Percentiles rank a stretch among this genome's conserved stretches.
Conservation (phyloP, 768 basidiomycete genomes). For the Termitomyces sp. region DNA sequence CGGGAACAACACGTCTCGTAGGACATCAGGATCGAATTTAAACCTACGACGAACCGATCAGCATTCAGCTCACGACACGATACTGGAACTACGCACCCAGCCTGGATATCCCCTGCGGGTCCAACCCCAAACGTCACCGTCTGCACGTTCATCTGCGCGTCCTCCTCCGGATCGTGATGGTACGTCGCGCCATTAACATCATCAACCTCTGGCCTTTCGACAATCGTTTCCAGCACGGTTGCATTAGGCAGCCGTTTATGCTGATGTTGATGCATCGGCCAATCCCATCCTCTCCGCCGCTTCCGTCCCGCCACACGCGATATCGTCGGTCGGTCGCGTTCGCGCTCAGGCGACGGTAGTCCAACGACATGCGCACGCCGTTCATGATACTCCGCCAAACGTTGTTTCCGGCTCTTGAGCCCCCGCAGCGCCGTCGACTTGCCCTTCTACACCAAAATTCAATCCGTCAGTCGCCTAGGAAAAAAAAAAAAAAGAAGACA, state of each 20-base stretch:
- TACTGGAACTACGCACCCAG: conserved; percentile 36
- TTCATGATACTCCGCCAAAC: conserved; percentile 63
- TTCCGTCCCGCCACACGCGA: conserved; percentile 38
- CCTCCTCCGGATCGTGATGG: conserved; percentile 32
- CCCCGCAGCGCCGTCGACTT: conserved; percentile 48
- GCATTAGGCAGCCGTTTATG: conserved; percentile 34
- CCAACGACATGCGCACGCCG: conserved; percentile 50
- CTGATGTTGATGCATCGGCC: conserved; percentile 22
- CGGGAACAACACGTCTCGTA: conserved; percentile 45
- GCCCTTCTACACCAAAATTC: conserved; percentile 35
- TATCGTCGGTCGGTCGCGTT: conserved; percentile 14
- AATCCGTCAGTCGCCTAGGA: not conserved
- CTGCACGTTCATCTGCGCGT: conserved; percentile 38
- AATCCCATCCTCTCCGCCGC: conserved; percentile 35
- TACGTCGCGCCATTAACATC: conserved; percentile 23
- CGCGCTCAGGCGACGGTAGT: conserved; percentile 15
- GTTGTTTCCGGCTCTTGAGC: conserved; percentile 59
- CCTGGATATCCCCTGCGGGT: conserved; percentile 30
- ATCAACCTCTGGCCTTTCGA: conserved; percentile 31
- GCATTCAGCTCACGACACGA: not conserved
- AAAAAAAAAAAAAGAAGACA: not conserved
- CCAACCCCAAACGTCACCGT: conserved; percentile 47
- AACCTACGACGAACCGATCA: conserved; percentile 31
- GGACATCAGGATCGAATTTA: conserved; percentile 44
- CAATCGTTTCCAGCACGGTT: conserved; percentile 35